Evolutionary conservation across 306 rosid genomes (phyloP).

Genomic region (Acacia melanoxylon): DNA sequence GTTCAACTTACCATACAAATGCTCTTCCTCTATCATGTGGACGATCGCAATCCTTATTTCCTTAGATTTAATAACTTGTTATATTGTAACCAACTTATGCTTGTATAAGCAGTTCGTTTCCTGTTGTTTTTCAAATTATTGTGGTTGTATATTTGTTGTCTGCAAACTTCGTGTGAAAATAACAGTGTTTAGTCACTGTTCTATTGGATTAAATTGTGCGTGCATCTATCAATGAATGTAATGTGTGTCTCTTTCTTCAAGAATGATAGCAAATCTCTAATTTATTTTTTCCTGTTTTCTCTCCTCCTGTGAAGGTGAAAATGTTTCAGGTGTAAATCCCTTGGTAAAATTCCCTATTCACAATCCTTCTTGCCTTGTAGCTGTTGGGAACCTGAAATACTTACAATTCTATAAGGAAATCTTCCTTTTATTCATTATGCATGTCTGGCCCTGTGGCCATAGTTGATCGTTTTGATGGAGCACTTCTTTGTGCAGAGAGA

Average conservation of each 20-base stretch:
- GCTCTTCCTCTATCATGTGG: conserved; percentile 8
- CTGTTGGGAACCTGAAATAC: conserved; percentile 40
- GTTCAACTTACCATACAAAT: conserved; percentile 8
- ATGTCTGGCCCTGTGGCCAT: conserved; percentile 97
- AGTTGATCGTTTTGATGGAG: conserved; percentile 59
- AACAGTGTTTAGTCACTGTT: background rate
- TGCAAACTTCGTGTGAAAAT: background rate
- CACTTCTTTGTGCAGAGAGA: conserved; percentile 65
- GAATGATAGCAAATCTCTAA: conserved; percentile 25
- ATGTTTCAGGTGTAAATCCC: conserved; percentile 35
- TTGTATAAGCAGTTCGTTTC: background rate
- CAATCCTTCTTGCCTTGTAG: conserved; percentile 43
- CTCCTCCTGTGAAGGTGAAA: conserved; percentile 40
- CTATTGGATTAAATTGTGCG: background rate
- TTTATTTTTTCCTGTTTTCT: conserved; percentile 22
- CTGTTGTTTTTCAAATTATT: background rate
- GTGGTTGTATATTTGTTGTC: conserved; percentile 2
- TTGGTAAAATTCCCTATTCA: conserved; percentile 37
- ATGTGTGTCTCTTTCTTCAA: conserved; percentile 21
- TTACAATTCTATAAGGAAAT: conserved; percentile 45
- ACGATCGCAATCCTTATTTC: conserved; percentile 16
- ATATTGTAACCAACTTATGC: background rate
- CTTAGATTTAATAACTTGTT: conserved; percentile 3
- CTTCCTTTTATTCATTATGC: conserved; percentile 70
- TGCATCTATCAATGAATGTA: conserved; percentile 23